phyloP scores from a whole-genome alignment of 768 basidiomycete species.

The Dioszegia hungarica region DNA sequence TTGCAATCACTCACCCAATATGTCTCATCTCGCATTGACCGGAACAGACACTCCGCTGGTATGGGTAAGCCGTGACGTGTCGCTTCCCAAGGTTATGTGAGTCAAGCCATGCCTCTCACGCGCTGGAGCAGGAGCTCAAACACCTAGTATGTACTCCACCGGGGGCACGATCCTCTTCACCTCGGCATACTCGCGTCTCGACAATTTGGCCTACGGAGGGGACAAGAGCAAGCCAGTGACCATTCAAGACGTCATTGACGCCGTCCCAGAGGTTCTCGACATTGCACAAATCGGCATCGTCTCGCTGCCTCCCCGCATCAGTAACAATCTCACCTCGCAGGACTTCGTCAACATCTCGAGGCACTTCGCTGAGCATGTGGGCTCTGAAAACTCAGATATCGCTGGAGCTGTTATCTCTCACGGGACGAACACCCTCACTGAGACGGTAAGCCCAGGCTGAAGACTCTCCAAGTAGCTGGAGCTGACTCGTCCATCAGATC shows the following conservation, averaged over 20 bases:
- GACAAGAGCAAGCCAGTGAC: not conserved
- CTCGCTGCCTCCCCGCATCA: constrained; percentile 3
- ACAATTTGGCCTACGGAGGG: constrained; percentile 18
- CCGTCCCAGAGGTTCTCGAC: constrained; percentile 7
- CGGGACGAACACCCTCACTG: constrained; percentile 43
- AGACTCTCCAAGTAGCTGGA: not conserved
- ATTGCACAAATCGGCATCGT: constrained; percentile 17
- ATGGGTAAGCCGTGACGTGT: not conserved
- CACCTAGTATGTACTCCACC: constrained; percentile 20
- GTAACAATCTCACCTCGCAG: constrained; percentile 13
- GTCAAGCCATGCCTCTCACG: too few species aligned
- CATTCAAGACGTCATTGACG: constrained; percentile 4
- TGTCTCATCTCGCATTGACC: too few species aligned
- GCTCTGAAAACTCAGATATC: constrained; percentile 23
- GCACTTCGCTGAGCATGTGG: constrained; percentile 31
- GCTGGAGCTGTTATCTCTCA: constrained; percentile 35
- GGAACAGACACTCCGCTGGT: too few species aligned
- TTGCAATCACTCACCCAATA: too few species aligned
- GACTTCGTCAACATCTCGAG: constrained; percentile 16
- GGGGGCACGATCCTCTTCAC: constrained; percentile 16
- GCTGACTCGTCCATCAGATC: not conserved
- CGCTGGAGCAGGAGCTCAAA: too few species aligned
- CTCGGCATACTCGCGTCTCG: constrained; percentile 7
- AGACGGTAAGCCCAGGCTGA: constrained; percentile 29
- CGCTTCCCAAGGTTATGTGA: constrained; percentile 1